Percentiles rank a stretch among this genome's conserved stretches.
phyloP scores from a whole-genome alignment of 2,329 filamentous ascomycete species.

The Apiospora koreana region DNA sequence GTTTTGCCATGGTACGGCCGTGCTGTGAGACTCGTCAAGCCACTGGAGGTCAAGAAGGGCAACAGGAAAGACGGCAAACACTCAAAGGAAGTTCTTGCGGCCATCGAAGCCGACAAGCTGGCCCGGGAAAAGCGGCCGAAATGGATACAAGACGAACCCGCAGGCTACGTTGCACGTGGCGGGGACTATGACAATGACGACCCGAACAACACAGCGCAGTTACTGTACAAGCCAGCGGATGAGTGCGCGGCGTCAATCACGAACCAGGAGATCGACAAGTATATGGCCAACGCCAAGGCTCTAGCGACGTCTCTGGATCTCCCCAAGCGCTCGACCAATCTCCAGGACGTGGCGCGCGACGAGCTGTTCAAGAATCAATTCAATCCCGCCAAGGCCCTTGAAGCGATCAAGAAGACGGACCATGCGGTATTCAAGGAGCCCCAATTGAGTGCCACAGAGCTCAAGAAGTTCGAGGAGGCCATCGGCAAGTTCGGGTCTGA shows the following conservation, averaged over 20 bases:
- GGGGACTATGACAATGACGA: slow-evolving; percentile 75
- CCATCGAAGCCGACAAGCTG: slow-evolving; percentile 78
- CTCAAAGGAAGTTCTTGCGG: slow-evolving; percentile 77
- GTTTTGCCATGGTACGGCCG: slow-evolving; percentile 83
- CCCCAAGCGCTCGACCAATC: slow-evolving; percentile 77
- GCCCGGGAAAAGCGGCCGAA: slow-evolving; percentile 82
- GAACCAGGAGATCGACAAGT: slow-evolving; percentile 69
- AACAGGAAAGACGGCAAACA: slow-evolving; percentile 77
- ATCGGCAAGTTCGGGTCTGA: slow-evolving; percentile 91
- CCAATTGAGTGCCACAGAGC: slow-evolving; percentile 72
- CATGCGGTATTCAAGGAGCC: slow-evolving; percentile 81
- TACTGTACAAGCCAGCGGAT: slow-evolving; percentile 77
- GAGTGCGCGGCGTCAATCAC: slow-evolving; percentile 46
- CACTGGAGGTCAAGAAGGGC: slow-evolving; percentile 80
- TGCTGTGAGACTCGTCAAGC: slow-evolving; percentile 87
- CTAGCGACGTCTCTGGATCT: slow-evolving; percentile 62
- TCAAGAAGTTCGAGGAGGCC: slow-evolving; percentile 89
- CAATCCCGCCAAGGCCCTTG: slow-evolving; percentile 69
- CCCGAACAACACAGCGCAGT: slow-evolving; percentile 70
- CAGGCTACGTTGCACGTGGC: slow-evolving; percentile 81
- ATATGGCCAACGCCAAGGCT: slow-evolving; percentile 69
- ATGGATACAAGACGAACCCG: slow-evolving; percentile 90
- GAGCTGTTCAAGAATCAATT: slow-evolving; percentile 73
- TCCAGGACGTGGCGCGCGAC: slow-evolving; percentile 80
- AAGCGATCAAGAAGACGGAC: slow-evolving; percentile 67